Evolutionary conservation across 23 red algal species (phyloP).

Genomic region (Agarophyton chilense): DNA sequence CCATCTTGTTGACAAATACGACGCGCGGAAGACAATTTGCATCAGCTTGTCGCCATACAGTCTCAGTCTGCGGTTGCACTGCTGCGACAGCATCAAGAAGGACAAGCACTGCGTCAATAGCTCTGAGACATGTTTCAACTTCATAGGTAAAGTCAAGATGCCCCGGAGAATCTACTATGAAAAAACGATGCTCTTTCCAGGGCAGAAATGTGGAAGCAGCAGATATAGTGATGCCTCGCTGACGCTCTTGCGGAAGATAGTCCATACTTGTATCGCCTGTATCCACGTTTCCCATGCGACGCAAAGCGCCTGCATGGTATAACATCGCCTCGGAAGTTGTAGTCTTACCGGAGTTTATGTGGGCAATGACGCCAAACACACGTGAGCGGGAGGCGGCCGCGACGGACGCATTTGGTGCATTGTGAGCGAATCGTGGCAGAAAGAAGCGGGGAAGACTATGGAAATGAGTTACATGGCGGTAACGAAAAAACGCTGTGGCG

Average conservation of each 20-base stretch:
- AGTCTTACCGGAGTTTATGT: constrained; percentile 98
- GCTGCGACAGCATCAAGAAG: constrained; percentile 93
- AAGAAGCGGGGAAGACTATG: neutral
- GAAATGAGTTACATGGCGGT: no score
- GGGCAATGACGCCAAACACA: constrained; percentile 87
- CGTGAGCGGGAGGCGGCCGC: neutral
- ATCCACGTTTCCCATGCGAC: constrained; percentile 91
- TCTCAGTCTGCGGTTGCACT: constrained; percentile 95
- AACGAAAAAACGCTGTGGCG: no score
- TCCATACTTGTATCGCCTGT: constrained; percentile 85
- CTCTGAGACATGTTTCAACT: constrained; percentile 89
- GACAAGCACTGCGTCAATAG: constrained; percentile 89
- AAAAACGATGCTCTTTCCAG: constrained; percentile 77
- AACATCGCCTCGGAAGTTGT: constrained; percentile 94
- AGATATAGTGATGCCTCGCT: constrained; percentile 98
- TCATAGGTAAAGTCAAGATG: constrained; percentile 99
- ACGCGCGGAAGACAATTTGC: constrained; percentile 75
- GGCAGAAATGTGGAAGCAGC: constrained; percentile 75
- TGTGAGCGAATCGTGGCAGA: neutral
- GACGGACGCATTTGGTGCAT: neutral
- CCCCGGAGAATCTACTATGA: constrained; percentile 95
- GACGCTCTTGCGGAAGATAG: constrained; percentile 83
- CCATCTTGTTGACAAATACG: constrained; percentile 97
- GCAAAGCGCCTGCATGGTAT: constrained; percentile 75
- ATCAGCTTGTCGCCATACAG: constrained; percentile 94